Evolutionary conservation across 2,329 filamentous ascomycete species (phyloP).

Genomic region (Fusarium sp.): DNA sequence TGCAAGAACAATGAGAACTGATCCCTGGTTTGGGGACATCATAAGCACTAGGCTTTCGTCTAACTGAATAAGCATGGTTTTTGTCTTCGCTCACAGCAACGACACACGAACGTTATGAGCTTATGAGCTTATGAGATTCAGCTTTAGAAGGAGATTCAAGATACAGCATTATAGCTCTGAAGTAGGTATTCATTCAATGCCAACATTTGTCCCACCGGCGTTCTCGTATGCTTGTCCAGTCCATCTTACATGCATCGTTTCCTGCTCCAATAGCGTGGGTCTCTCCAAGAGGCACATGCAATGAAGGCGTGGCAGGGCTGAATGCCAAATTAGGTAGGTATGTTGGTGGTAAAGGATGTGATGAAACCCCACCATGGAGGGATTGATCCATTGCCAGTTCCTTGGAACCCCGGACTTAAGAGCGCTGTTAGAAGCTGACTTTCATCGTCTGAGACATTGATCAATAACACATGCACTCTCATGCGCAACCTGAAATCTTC

Average conservation of each 20-base stretch:
- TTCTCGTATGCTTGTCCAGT: not conserved
- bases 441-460: not conserved
- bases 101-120: constrained; percentile 1
- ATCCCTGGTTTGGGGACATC: constrained; percentile 26
- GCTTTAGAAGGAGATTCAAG: not conserved
- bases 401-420: constrained; percentile 20
- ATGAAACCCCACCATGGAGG: constrained; percentile 10
- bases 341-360: not conserved
- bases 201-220: not conserved
- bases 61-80: constrained; percentile 15
- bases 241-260: not conserved
- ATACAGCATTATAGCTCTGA: not conserved
- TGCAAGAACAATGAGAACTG: constrained; percentile 27
- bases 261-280: constrained; percentile 1
- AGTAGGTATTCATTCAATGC: not conserved
- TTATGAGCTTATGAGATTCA: not conserved
- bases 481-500: not conserved
- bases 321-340: constrained; percentile 18
- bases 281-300: constrained; percentile 10
- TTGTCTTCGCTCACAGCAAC: constrained; percentile 7
- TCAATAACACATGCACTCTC: not conserved
- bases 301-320: constrained; percentile 22
- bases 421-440: constrained; percentile 2
- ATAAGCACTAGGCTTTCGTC: constrained; percentile 17
- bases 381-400: not conserved